Evolutionary conservation across 1,139 yeast species (phyloP), one percentile per base, ranked within the genome.

Genomic region (Arxiozyma heterogenica): DNA sequence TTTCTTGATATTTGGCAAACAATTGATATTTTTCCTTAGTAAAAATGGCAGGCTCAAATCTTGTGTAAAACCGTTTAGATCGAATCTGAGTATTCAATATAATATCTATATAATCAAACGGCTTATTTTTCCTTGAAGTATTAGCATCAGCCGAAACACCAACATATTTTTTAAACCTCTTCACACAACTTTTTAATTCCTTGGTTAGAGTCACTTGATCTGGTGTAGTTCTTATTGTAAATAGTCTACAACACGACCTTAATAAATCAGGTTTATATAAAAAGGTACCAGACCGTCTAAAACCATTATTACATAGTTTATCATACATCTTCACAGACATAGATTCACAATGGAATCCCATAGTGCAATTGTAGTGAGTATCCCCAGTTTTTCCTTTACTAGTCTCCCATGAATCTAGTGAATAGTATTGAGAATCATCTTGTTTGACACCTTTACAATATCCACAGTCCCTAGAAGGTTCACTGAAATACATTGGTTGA

Each of bases 211-310:
- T 73, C 59, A 82, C 75, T 44, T 68, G 63, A 0, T 64, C 64
- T 41, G 78, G 69, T 44, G 73, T 75, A 0, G 95, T 82, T 52
- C 97, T 70, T 34, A 90, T 87, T 0, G 96, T 86, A 65, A 82
- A 88, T 65, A 83, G 76, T n/a, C 93, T 77, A 64, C 98, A 91
- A 65, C 98, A 91, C 45, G 81, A 80, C 41, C 89, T 69, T 41
- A 84, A 66, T 57, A 82, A 69, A 66, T 91, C 96, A 0, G 87
- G 83, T 63, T 84, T 85, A 65, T 90, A 90, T 7, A 88, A 61
- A 59, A 81, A 86, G 1, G 68, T 65, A 0, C 97, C 97, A 39
- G 94, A 84, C 52, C 98, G 72, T 66, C 96, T 79, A 65, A 79
- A 89, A 1, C 95, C 95, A 60, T 75, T 72, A 61, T 87, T 84